Base-by-base conservation (phyloP, 768 basidiomycete genomes). In the Rhodotorula diobovata region DNA sequence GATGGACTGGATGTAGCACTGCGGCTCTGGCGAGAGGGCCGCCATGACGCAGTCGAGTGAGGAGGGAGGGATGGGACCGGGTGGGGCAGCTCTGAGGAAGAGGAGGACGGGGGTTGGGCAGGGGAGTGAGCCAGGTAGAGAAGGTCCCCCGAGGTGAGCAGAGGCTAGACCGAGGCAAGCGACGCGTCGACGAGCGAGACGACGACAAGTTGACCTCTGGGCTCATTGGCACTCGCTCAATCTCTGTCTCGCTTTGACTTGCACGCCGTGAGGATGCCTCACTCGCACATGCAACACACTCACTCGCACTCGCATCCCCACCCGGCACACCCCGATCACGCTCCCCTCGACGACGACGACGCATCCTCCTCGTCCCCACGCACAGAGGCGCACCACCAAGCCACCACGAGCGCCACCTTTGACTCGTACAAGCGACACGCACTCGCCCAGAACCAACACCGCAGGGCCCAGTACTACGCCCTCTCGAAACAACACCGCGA, bases 391-490 rank as follows among this genome's bases (percentile, higher is more conserved):
- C 37, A 48, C 3, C 73, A 74, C 39, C 66, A 71, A 46, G 73
- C 73, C 4, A 66, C 63, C 6, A 70, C 71, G 1, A 53, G 43
- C 1, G 68, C 70, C 15, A 72, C 70, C 5, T 75, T 71, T 43
- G 70, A 75, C 51, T 23, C 15, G 15, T 75, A 75, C 63, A 35
- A 65, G 16, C 56, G 34, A 4, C 45, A 41, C 6, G 43, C 65
- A 0, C 80, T 88, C 14, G 82, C 84, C 0, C 85, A 84, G 6
- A 88, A 88, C 72, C 85, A 87, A 71, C 82, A 85, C 46, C 85
- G 93, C 34, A 80, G 93, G 72, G 90, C 90, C 77, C 91, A 92
- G 70, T 83, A 90, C 10, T 88, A 87, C 77, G 85, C 84, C 0
- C 84, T 97, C 6, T 85, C 90, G 0, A 82, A 81, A 50, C 83